Evolutionary conservation across 768 basidiomycete species (phyloP).

Genomic region (Psilocybe cyanescens): DNA sequence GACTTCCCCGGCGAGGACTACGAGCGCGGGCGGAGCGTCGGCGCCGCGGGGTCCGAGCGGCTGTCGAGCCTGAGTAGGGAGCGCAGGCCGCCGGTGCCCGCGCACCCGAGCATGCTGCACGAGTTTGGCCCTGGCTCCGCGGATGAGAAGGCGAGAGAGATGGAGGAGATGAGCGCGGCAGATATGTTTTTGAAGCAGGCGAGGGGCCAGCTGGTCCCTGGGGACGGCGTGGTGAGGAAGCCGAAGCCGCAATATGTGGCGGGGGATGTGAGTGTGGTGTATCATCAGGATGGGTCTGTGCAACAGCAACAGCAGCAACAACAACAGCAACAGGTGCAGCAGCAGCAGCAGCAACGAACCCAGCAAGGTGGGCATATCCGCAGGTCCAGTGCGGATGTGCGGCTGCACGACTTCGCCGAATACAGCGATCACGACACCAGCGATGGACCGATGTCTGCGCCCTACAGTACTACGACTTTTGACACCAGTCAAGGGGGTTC

Average conservation of each 20-base stretch:
- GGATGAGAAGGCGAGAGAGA: slow-evolving; percentile 25
- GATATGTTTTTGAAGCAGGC: slow-evolving; percentile 72
- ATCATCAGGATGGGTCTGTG: slow-evolving; percentile 30
- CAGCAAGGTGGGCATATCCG: slow-evolving; percentile 18
- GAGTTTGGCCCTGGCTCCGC: slow-evolving; percentile 31
- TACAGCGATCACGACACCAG: slow-evolving; percentile 12
- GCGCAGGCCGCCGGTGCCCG: slow-evolving; percentile 22
- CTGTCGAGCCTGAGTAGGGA: slow-evolving; percentile 18
- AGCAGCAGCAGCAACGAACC: not conserved
- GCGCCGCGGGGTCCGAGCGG: not conserved
- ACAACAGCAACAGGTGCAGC: slow-evolving; percentile 10
- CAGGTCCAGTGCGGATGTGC: slow-evolving; percentile 35
- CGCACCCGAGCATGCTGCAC: slow-evolving; percentile 30
- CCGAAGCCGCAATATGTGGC: slow-evolving; percentile 31
- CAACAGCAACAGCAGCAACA: slow-evolving; percentile 1
- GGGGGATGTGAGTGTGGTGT: slow-evolving; percentile 35
- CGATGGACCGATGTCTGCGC: slow-evolving; percentile 18
- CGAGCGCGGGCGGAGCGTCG: slow-evolving; percentile 26
- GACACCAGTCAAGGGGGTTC: slow-evolving; percentile 26
- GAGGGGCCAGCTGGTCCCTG: slow-evolving; percentile 51
- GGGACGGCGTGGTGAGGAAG: slow-evolving; percentile 33
- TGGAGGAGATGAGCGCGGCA: slow-evolving; percentile 51
- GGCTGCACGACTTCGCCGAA: slow-evolving; percentile 22
- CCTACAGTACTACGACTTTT: slow-evolving; percentile 28
- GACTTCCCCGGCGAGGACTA: slow-evolving; percentile 34